Evolutionary conservation across 2,329 filamentous ascomycete species (phyloP), one percentile per base, ranked within the genome.

Genomic region (Fusarium nurragi): DNA sequence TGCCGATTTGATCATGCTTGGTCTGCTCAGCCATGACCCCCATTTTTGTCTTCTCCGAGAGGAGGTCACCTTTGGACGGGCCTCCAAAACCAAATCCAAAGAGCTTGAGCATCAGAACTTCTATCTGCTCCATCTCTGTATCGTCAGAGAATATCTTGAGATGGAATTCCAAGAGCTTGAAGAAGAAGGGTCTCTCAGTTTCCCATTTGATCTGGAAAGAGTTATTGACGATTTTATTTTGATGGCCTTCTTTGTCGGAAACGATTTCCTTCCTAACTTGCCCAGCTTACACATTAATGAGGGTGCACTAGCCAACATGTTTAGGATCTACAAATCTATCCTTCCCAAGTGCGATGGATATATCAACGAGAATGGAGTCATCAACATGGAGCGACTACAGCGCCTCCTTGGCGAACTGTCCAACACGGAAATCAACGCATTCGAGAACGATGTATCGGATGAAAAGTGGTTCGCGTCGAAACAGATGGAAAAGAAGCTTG

Each of bases 161-260:
- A 81, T 98, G 76, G 95, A 99, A 76, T 99, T 99, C 75, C 94
- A 97, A 77, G 94, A 97, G 66, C 81, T 99, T 69, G 89, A 95
- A 77, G 80, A 89, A 73, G 86, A 90, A 21, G 90, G 89, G 18
- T 81, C 83, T 70, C 82, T 97, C 69, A 83, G 81, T 37, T 94
- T 97, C 71, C 82, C 87, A 45, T 99, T 96, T 75, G 91, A 99
- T 74, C 90, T 99, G 84, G 95, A 99, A 81, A 88, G 91, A 65
- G 88, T 99, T 74, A 98, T 99, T 80, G 95, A 99, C 76, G 95
- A 99, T 82, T 99, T 99, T 78, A 98, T 99, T 75, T 86, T 99
- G 61, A 97, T 99, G 93, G 94, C 94, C 44, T 99, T 99, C 81
- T 99, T 99, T 77, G 93, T 99, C 72, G 95, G 95, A 75, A 99